Evolutionary conservation across 352 stramenopile species (phyloP).

Genomic region (Globisporangium parvum): DNA sequence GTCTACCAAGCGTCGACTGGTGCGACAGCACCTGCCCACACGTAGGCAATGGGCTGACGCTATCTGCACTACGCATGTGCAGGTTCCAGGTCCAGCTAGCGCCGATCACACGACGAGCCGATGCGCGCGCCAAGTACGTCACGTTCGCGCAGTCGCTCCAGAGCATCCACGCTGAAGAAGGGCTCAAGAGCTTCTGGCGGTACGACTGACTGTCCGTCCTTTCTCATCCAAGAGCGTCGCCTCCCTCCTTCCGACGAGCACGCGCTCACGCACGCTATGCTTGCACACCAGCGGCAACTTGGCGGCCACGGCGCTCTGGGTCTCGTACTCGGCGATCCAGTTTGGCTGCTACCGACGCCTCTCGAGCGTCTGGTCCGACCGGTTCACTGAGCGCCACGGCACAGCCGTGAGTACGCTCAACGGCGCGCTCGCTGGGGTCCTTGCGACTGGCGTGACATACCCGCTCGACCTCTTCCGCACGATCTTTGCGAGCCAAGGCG

Average conservation of each 20-base stretch:
- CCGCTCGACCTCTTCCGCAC: slow-evolving; percentile 94
- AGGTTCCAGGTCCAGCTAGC: slow-evolving; percentile 74
- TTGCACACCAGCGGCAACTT: slow-evolving; percentile 42
- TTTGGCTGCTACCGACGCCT: slow-evolving; percentile 67
- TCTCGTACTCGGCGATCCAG: slow-evolving; percentile 78
- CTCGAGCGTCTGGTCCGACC: slow-evolving; percentile 26
- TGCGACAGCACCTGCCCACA: not conserved
- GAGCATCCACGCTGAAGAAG: slow-evolving; percentile 78
- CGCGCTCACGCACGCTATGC: not conserved
- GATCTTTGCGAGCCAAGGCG: slow-evolving; percentile 88
- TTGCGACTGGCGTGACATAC: slow-evolving; percentile 89
- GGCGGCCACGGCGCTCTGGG: slow-evolving; percentile 67
- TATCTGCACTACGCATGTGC: not conserved
- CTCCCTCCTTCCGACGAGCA: too few species aligned
- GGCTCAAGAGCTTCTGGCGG: slow-evolving; percentile 75
- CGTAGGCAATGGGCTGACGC: not conserved
- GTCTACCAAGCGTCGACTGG: not conserved
- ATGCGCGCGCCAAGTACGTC: slow-evolving; percentile 35
- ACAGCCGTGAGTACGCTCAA: slow-evolving; percentile 57
- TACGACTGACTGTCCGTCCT: slow-evolving; percentile 2
- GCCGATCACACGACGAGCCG: slow-evolving; percentile 19
- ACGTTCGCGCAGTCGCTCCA: slow-evolving; percentile 45
- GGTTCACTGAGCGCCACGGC: slow-evolving; percentile 16
- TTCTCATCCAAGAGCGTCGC: not conserved
- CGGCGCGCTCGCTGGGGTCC: slow-evolving; percentile 82